These are phyloP conservation scores for Hygrocybe coccinea DNA, from an alignment of 768 basidiomycete genomes.

Conservation along the genomic window DNA sequence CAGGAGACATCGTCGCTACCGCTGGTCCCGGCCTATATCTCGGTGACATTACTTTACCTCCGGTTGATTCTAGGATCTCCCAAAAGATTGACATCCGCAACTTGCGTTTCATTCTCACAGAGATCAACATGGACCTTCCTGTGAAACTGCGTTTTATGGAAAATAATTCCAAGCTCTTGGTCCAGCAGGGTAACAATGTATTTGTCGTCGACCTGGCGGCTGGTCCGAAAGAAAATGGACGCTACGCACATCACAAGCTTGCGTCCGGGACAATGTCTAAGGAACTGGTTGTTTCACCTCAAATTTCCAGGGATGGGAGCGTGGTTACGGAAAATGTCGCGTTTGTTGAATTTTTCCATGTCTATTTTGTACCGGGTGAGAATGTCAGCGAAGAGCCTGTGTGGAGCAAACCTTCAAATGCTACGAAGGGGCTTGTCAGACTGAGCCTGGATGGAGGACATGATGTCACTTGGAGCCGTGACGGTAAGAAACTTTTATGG, in stretches of 20 bases:
- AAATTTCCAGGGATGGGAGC: constrained; percentile 9
- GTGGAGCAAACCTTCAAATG: constrained; percentile 69
- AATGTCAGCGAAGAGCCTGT: constrained; percentile 41
- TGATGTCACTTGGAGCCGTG: constrained; percentile 56
- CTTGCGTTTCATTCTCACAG: constrained; percentile 46
- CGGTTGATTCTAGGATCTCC: constrained; percentile 16
- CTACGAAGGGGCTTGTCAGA: constrained; percentile 55
- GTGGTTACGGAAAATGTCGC: constrained; percentile 41
- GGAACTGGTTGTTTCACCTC: constrained; percentile 48
- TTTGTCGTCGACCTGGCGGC: constrained; percentile 49
- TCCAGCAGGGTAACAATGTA: constrained; percentile 50
- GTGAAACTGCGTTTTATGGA: constrained; percentile 55
- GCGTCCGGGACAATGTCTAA: constrained; percentile 53
- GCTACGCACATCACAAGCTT: constrained; percentile 44
- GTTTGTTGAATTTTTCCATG: constrained; percentile 66
- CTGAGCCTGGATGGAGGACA: constrained; percentile 73
- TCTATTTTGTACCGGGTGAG: constrained; percentile 50
- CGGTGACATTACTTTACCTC: constrained; percentile 52
- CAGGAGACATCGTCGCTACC: constrained; percentile 63
- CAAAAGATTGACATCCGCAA: constrained; percentile 41
- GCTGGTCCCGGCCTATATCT: constrained; percentile 60
- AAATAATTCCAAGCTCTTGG: constrained; percentile 48
- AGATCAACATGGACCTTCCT: constrained; percentile 41
- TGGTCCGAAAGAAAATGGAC: constrained; percentile 42
- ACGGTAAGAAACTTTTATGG: constrained; percentile 68